Evolutionary conservation across 2,329 filamentous ascomycete species (phyloP), one percentile per base, ranked within the genome.

Genomic region (Chalara sp.): DNA sequence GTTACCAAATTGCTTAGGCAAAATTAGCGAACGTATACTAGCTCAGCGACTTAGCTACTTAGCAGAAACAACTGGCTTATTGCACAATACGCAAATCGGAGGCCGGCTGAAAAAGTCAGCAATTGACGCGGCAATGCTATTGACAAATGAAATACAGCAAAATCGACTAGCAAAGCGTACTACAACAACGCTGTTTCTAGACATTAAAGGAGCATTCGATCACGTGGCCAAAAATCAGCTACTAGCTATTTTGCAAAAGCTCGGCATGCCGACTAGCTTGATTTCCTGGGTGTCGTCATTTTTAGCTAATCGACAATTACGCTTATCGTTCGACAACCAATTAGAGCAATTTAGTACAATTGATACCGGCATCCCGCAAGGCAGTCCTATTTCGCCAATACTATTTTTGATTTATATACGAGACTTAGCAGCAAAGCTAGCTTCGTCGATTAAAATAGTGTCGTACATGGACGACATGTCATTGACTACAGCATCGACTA

Each of bases 51-150:
- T 51, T 29, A 40, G 37, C 7, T 51, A 51, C 32, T 40, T 51
- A 47, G 44, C 39, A 7, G 31, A 51, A 44, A 51, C 44, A 30
- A 51, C n/a, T 30, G 21, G 28, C 12, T 40, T 51, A 32, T 29
- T 51, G 32, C 45, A 47, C 33, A 31, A 11, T 47, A 37, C n/a
- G 13, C 21, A 47, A 47, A 47, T 47, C 1, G 32, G 33, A 40
- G 43, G 48, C 5, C n/a, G 43, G n/a, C 33, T 46, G 31, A 50
- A 50, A 35, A 51, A 51, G 43, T 51, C 49, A 41, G 44, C 49
- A 41, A 51, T 51, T 11, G 49, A 51, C 33, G 2, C 29, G 6
- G 37, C 28, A 2, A 10, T 48, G 13, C 35, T 41, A 12, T 6
- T 48, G 29, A 30, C 3, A 5, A 41, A 5, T 11, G n/a, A 48